These are phyloP conservation scores for Cladorrhinum sp. DNA, from an alignment of 2,329 filamentous ascomycete genomes.

Conservation along the genomic window DNA sequence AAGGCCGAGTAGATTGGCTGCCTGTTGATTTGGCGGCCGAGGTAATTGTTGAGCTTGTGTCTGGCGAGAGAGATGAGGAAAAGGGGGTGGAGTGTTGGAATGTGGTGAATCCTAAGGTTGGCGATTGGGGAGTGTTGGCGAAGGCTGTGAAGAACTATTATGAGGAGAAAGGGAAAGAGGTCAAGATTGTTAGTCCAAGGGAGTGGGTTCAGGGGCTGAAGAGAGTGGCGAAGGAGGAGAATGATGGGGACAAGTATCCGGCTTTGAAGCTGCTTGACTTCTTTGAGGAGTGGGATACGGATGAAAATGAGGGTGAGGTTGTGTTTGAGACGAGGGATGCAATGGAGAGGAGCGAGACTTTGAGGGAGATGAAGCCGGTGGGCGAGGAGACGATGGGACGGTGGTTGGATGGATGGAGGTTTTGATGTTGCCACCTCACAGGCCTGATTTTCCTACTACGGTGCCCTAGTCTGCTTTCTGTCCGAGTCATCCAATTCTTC, in stretches of 20 bases:
- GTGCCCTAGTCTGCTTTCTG: no score
- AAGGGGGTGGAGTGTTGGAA: not conserved
- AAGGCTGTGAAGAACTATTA: not conserved
- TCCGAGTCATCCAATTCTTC: no score
- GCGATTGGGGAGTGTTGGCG: not conserved
- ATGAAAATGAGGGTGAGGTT: not conserved
- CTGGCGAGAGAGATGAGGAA: not conserved
- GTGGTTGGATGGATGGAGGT: conserved; percentile 3
- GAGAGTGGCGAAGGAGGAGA: not conserved
- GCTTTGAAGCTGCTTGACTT: conserved; percentile 3
- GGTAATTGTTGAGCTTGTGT: not conserved
- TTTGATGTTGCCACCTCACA: no score
- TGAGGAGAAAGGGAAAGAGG: not conserved
- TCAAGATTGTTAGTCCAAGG: not conserved
- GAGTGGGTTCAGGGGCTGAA: not conserved
- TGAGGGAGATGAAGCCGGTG: conserved; percentile 1
- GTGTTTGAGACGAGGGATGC: not conserved
- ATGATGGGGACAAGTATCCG: conserved; percentile 2
- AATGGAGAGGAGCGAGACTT: not conserved
- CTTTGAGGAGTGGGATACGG: not conserved
- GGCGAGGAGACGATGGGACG: conserved; percentile 1
- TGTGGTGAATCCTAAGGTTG: not conserved
- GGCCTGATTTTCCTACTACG: no score
- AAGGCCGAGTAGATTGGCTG: not conserved
- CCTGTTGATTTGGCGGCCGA: not conserved